Evolutionary conservation across 768 basidiomycete genomes (phyloP), one percentile per base, ranked within the genome.

Genomic region (Boletus barrowsii): DNA sequence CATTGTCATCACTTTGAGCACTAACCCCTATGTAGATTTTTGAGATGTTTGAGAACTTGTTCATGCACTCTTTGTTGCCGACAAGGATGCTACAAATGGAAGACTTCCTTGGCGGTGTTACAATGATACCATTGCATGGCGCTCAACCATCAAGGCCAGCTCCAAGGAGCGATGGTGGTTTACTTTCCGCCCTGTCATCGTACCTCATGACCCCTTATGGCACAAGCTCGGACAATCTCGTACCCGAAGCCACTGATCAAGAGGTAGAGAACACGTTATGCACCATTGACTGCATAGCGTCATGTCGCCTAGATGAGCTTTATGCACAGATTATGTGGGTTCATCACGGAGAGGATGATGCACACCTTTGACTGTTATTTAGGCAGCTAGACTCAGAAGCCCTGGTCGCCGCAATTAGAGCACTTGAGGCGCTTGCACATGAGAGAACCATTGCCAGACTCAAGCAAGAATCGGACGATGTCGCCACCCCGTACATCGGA

Each of bases 31-130:
- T 8, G 43, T 53, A 97, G 90, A 93, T 99, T 51, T 98, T 99
- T 63, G 96, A 98, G 70, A 98, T 98, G 87, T 95, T 96, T 73
- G 89, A 95, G 65, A 97, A 94, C 33, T 76, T 99, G 22, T 99
- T 98, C 74, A 72, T 98, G 43, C 90, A 98, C 68, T 95, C 95
- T 17, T 77, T 98, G 24, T 76, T 99, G 17, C 97, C 97, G 0
- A 83, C 79, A 10, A 79, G 88, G 47, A 90, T 99, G 88, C 75
- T 97, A 11, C 93, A 96, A 68, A 95, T 97, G 90, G 96, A 97
- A 68, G 97, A 98, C 66, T 98, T 99, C 75, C 80, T 98, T 10
- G 93, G 93, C n/a, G 95, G 94, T 15, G 83, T 87, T 32, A 89
- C 92, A 8, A 87, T 86, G 76, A 98, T 98, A 61, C 96, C 97